Base-by-base conservation (phyloP, 140 eudicot genomes). In the Stevia rebaudiana region DNA sequence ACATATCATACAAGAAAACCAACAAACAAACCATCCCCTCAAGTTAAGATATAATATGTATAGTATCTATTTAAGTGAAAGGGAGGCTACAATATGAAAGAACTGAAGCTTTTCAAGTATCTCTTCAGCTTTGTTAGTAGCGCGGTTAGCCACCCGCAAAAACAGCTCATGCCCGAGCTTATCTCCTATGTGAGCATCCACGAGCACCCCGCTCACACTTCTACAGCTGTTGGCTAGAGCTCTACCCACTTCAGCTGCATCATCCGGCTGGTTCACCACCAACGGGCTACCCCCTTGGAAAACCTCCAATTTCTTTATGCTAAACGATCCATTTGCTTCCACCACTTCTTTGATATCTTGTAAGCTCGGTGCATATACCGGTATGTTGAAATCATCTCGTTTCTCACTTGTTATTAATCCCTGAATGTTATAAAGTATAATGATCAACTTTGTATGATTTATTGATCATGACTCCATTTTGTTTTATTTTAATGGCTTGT, bases 281-380 rank as follows among this genome's bases (percentile, higher is more conserved):
- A 91, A 76, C 8, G 98, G 98, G 80, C 96, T 91, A 50, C 98
- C 98, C 3, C 98, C 96, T 53, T 79, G 82, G 82, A 91, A 84
- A 8, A 85, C 83, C 63, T 91, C 82, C 10, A 91, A 79, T 74
- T 81, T 85, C 76, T 85, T 75, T 8, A 87, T 65, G 23, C 70
- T 57, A 70, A 87, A 91, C n/a, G 92, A 81, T 48, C 96, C 91
- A 23, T 91, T 65, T 19, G 91, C 85, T 67, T 87, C 98, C 22
- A 87, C 98, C 50, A 91, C 89, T 63, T 91, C 95, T 74, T 80
- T 81, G 74, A 91, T 84, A 22, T 91, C 98, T 67, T 82, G 84
- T 40, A 85, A 58, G 68, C 92, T 91, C 3, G 98, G 85, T 50
- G 98, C 98, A 24, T 84, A 91, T 16, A 91, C 90, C 2, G 98